A percentile compares a stretch with the other conserved stretches of the same genome.
phyloP scores from a whole-genome alignment of 1,284 basidiomycete genomes.

The Ustilago nuda region DNA sequence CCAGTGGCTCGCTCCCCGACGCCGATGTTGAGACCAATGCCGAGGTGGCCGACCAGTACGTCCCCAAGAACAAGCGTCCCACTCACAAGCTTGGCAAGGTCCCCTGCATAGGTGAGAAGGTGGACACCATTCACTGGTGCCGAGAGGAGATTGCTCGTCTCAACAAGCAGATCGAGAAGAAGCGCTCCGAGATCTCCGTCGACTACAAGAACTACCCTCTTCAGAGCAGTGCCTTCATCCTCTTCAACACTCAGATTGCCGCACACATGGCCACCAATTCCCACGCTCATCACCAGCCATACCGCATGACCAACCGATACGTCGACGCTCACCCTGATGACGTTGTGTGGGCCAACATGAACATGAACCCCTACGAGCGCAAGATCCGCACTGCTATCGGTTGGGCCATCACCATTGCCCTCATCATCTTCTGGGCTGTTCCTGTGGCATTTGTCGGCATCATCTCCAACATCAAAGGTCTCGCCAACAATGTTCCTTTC shows the following conservation, averaged over 20 bases:
- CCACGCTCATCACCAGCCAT: slow-evolving; percentile 60
- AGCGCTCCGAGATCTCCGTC: slow-evolving; percentile 76
- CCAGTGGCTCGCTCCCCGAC: slow-evolving; percentile 34
- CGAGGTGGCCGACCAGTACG: slow-evolving; percentile 61
- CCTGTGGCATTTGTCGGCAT: slow-evolving; percentile 80
- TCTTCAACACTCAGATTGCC: slow-evolving; percentile 92
- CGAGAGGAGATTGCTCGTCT: slow-evolving; percentile 74
- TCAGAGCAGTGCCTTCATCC: slow-evolving; percentile 77
- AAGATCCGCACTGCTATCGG: slow-evolving; percentile 73
- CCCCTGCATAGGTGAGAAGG: slow-evolving; percentile 78
- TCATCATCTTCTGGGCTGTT: slow-evolving; percentile 76
- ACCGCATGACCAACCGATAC: slow-evolving; percentile 62
- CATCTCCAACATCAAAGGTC: slow-evolving; percentile 81
- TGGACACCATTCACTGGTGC: slow-evolving; percentile 87
- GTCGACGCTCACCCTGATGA: slow-evolving; percentile 72
- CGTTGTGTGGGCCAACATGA: slow-evolving; percentile 88
- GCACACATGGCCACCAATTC: slow-evolving; percentile 57
- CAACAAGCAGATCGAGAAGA: slow-evolving; percentile 72
- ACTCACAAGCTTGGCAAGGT: slow-evolving; percentile 79
- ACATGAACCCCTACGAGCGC: slow-evolving; percentile 88
- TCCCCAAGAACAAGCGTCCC: slow-evolving; percentile 74
- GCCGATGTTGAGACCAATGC: slow-evolving; percentile 55
- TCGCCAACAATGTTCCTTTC: slow-evolving; percentile 78
- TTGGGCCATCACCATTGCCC: slow-evolving; percentile 73
- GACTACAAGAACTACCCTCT: slow-evolving; percentile 74